Evolutionary conservation across 1,139 yeast species (phyloP).

Genomic region (Pichia sp.): DNA sequence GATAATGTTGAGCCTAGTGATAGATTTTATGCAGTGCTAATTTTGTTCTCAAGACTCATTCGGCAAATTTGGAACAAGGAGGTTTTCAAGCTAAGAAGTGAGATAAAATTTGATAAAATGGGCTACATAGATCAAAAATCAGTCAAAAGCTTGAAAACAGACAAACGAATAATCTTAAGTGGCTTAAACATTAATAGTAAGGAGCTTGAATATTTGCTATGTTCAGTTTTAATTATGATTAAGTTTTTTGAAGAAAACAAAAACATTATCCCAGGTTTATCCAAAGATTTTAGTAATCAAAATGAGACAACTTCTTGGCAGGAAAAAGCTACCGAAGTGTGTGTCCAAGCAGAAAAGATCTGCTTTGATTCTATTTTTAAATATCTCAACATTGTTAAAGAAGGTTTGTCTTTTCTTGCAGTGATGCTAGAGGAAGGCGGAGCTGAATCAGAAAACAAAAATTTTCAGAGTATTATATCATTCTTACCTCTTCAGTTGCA

Average conservation of each 20-base stretch:
- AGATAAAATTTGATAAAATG: constrained; percentile 40
- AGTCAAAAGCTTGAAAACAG: constrained; percentile 41
- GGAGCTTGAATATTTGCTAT: constrained; percentile 61
- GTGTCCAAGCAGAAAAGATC: constrained; percentile 87
- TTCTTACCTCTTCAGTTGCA: constrained; percentile 66
- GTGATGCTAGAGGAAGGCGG: constrained; percentile 73
- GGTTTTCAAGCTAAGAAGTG: constrained; percentile 52
- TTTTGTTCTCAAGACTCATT: constrained; percentile 71
- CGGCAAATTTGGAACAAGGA: constrained; percentile 73
- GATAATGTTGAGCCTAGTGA: constrained; percentile 86
- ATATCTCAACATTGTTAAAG: constrained; percentile 75
- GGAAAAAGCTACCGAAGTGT: constrained; percentile 52
- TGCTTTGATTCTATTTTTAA: constrained; percentile 78
- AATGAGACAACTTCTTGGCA: constrained; percentile 29
- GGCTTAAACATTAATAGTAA: constrained; percentile 48
- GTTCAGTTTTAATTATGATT: constrained; percentile 62
- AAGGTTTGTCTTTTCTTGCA: constrained; percentile 82
- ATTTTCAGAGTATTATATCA: constrained; percentile 60
- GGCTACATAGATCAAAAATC: constrained; percentile 38
- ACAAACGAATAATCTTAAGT: constrained; percentile 35
- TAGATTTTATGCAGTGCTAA: constrained; percentile 85
- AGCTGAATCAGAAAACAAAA: constrained; percentile 12
- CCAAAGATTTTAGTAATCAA: constrained; percentile 34
- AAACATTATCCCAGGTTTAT: constrained; percentile 59
- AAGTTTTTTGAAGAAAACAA: constrained; percentile 56